Conservation (phyloP, 2,329 filamentous ascomycete species). For the Pseudocercospora fijiensis region DNA sequence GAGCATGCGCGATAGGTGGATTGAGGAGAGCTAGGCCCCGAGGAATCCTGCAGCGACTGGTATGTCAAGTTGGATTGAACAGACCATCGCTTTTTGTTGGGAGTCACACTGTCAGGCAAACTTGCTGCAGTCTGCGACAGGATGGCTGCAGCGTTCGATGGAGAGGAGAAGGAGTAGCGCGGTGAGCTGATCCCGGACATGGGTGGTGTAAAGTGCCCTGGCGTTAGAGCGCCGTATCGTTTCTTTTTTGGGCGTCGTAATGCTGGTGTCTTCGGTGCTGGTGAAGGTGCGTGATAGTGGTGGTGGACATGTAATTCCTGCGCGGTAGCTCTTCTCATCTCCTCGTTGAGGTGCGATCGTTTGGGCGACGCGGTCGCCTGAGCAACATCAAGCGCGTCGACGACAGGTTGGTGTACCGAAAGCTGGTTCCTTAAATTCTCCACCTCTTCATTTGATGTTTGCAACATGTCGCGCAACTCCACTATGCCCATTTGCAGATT, state of each 20-base stretch:
- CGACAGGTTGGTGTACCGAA: slow-evolving; percentile 70
- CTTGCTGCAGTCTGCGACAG: slow-evolving; percentile 64
- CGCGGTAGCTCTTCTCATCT: slow-evolving; percentile 62
- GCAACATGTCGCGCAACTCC: slow-evolving; percentile 85
- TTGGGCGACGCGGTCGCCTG: slow-evolving; percentile 11
- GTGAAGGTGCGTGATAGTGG: slow-evolving; percentile 71
- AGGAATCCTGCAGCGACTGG: slow-evolving; percentile 65
- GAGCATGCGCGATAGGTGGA: slow-evolving; percentile 68
- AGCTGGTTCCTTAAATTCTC: slow-evolving; percentile 81
- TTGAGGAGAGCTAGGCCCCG: slow-evolving; percentile 75
- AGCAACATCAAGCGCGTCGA: slow-evolving; percentile 38
- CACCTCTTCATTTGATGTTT: slow-evolving; percentile 91
- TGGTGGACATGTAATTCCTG: slow-evolving; percentile 91
- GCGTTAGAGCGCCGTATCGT: slow-evolving; percentile 60
- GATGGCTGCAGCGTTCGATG: slow-evolving; percentile 56
- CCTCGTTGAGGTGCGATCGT: slow-evolving; percentile 60
- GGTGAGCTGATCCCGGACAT: slow-evolving; percentile 40
- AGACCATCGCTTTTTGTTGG: slow-evolving; percentile 60
- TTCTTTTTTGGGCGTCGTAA: slow-evolving; percentile 65
- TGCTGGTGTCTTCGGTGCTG: slow-evolving; percentile 38
- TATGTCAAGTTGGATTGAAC: slow-evolving; percentile 60
- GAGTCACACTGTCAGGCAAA: slow-evolving; percentile 50
- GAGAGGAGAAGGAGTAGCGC: slow-evolving; percentile 45
- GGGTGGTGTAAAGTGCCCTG: slow-evolving; percentile 50
- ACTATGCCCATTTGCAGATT: slow-evolving; percentile 89